These are phyloP conservation scores for Salix koriyanagi DNA, from an alignment of 345 rosid species.

Conservation along the genomic window DNA sequence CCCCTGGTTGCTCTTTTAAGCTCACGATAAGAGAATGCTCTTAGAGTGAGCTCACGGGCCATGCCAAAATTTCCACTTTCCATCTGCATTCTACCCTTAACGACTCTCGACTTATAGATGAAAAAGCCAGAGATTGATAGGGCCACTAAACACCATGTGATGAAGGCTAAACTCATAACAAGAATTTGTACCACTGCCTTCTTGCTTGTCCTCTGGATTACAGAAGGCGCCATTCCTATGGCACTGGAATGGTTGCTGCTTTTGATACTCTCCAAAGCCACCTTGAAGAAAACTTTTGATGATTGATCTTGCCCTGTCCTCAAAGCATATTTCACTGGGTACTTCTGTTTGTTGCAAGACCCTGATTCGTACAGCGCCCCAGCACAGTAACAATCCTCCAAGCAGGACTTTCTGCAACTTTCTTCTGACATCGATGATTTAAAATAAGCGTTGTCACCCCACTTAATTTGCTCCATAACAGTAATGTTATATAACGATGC, in stretches of 20 bases:
- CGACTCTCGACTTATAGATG: background rate
- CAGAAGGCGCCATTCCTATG: too few species aligned
- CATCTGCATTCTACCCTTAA: background rate
- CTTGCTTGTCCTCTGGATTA: background rate
- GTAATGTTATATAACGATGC: background rate
- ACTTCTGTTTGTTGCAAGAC: slow-evolving; percentile 10
- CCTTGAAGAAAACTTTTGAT: background rate
- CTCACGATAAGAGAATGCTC: slow-evolving; percentile 4
- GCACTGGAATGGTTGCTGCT: background rate
- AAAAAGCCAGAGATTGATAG: background rate
- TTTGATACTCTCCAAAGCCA: background rate
- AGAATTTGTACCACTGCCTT: background rate
- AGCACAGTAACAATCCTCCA: slow-evolving; percentile 25
- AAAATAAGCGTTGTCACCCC: background rate
- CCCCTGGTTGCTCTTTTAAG: slow-evolving; percentile 5
- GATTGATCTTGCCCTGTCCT: background rate
- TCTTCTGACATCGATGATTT: background rate
- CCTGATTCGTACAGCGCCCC: background rate
- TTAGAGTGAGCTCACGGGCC: background rate
- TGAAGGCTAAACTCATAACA: background rate
- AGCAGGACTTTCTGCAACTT: slow-evolving; percentile 21
- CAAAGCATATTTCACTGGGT: background rate
- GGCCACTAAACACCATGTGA: background rate
- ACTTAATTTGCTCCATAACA: rapidly evolving
- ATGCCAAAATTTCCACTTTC: slow-evolving; percentile 3